Evolutionary conservation across 495 filamentous ascomycete species (phyloP).

Genomic region (Hypomontagnella monticulosa): DNA sequence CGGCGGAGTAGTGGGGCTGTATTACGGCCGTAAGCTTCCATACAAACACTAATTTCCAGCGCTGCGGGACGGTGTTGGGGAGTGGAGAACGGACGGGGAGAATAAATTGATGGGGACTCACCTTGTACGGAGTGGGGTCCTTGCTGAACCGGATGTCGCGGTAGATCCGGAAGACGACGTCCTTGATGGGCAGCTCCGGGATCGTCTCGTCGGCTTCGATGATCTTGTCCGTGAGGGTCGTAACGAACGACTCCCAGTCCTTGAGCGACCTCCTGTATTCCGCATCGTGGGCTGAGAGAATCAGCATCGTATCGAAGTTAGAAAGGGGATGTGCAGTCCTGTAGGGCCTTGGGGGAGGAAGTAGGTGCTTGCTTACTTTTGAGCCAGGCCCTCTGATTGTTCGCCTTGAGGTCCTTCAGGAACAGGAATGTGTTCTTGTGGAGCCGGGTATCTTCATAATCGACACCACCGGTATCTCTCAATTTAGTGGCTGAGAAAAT

Average conservation of each 20-base stretch:
- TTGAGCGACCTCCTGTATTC: constrained; percentile 79
- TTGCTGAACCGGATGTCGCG: constrained; percentile 81
- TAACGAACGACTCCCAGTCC: constrained; percentile 81
- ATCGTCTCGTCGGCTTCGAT: constrained; percentile 77
- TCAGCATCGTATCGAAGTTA: neutral
- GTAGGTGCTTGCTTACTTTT: constrained; percentile 66
- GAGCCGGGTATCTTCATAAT: constrained; percentile 73
- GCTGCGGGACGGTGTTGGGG: neutral
- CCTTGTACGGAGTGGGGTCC: constrained; percentile 88
- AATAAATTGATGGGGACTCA: constrained; percentile 43
- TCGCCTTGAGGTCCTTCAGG: constrained; percentile 74
- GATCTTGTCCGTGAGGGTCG: constrained; percentile 73
- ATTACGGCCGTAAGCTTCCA: neutral
- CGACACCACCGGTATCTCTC: constrained; percentile 69
- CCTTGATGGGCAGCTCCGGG: constrained; percentile 82
- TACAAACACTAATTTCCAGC: neutral
- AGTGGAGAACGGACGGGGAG: neutral
- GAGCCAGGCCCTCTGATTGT: constrained; percentile 85
- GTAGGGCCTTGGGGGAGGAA: no score
- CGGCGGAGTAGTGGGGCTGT: constrained; percentile 80
- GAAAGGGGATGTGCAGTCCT: no score
- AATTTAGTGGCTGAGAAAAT: constrained; percentile 52
- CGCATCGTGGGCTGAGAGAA: constrained; percentile 71
- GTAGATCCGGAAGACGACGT: constrained; percentile 88
- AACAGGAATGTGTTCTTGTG: constrained; percentile 87